Conservation (phyloP, 1,284 basidiomycete genomes). For the Sphagnurus paluster region DNA sequence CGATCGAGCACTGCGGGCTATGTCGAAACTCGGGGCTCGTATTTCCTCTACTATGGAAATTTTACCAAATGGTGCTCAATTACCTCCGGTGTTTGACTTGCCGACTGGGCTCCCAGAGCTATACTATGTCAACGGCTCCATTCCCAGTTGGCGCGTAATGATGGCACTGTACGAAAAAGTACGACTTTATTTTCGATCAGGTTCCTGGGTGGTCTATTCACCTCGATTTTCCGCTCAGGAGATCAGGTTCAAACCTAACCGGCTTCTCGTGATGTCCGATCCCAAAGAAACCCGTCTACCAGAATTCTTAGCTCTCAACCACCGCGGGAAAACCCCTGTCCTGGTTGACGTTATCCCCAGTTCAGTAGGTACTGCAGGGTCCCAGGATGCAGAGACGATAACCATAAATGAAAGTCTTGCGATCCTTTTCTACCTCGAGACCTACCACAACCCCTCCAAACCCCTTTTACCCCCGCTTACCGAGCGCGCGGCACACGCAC, state of each 20-base stretch:
- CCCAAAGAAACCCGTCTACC: constrained; percentile 25
- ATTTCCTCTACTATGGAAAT: constrained; percentile 12
- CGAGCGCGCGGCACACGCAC: constrained; percentile 15
- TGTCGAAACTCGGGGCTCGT: constrained; percentile 16
- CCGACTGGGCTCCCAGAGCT: constrained; percentile 17
- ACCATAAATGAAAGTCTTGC: constrained; percentile 26
- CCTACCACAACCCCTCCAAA: constrained; percentile 16
- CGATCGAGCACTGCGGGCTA: constrained; percentile 18
- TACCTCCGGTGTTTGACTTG: not conserved
- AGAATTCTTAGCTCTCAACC: constrained; percentile 25
- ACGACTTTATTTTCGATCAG: not conserved
- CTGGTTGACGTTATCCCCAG: constrained; percentile 17
- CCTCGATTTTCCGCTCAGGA: not conserved
- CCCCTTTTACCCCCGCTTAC: constrained; percentile 22
- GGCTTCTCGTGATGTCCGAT: constrained; percentile 22
- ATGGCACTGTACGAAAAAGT: constrained; percentile 28
- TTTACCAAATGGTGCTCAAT: constrained; percentile 2
- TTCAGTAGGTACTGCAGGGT: not conserved
- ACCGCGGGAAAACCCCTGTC: constrained; percentile 26
- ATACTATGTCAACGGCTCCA: constrained; percentile 27
- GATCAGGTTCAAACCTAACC: constrained; percentile 2
- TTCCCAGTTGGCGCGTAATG: constrained; percentile 26
- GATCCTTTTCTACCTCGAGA: constrained; percentile 27
- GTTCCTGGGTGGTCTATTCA: not conserved
- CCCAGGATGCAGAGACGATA: constrained; percentile 4